phyloP scores from a whole-genome alignment of 2,329 filamentous ascomycete genomes.

The Penicillium brasilianum region DNA sequence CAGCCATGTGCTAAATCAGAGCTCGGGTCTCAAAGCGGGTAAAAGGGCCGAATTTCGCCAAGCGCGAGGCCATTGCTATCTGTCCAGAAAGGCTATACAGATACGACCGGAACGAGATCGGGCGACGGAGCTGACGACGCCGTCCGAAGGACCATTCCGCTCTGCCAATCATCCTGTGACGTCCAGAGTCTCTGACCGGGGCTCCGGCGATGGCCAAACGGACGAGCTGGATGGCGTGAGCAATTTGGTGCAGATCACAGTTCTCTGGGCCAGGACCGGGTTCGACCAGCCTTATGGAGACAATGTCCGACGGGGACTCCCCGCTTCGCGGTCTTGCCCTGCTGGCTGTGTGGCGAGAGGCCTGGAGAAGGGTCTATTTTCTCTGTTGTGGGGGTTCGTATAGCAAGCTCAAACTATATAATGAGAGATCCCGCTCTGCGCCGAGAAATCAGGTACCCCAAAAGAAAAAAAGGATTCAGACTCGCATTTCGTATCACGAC shows the following conservation, averaged over 20 bases:
- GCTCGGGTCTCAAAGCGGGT: neutral
- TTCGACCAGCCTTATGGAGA: slow-evolving; percentile 11
- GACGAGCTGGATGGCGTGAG: slow-evolving; percentile 11
- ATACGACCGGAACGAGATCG: slow-evolving; percentile 12
- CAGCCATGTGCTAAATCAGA: neutral
- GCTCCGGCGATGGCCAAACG: slow-evolving; percentile 8
- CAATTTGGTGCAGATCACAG: slow-evolving; percentile 14
- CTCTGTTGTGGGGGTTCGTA: neutral
- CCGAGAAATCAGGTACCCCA: neutral
- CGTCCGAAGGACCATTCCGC: neutral
- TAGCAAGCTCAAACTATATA: neutral
- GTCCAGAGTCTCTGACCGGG: neutral
- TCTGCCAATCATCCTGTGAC: slow-evolving; percentile 9
- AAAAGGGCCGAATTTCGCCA: slow-evolving; percentile 9
- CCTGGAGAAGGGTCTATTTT: neutral
- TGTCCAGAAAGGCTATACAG: slow-evolving; percentile 5
- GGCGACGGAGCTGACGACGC: slow-evolving; percentile 6
- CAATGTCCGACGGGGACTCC: neutral
- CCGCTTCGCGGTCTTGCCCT: neutral
- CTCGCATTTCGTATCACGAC: neutral
- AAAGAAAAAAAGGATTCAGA: neutral
- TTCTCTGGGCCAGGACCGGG: neutral
- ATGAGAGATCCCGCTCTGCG: neutral
- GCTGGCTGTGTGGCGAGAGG: no score
- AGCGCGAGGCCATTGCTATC: neutral